phyloP scores from a whole-genome alignment of 1,139 yeast species.

The Saccharomyces pastorianus region DNA sequence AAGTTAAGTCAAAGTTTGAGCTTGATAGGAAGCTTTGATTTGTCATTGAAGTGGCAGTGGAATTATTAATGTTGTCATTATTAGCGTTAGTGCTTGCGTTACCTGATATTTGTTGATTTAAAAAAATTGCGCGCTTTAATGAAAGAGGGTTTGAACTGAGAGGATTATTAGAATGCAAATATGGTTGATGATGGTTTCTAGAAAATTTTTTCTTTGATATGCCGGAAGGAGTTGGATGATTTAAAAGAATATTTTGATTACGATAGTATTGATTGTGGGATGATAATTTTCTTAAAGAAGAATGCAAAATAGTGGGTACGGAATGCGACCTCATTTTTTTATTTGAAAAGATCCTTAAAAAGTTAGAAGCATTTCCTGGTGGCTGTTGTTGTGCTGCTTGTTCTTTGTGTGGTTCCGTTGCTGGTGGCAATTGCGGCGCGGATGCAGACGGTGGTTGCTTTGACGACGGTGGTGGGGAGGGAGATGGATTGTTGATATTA shows the following conservation, averaged over 20 bases:
- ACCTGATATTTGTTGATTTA: constrained; percentile 1
- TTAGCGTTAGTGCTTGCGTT: neutral
- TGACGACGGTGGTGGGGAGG: neutral
- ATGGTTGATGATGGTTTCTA: neutral
- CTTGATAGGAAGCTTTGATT: neutral
- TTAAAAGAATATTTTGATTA: neutral
- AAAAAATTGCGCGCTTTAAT: neutral
- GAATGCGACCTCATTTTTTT: constrained; percentile 24
- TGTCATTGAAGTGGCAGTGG: neutral
- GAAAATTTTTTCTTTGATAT: neutral
- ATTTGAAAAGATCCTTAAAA: neutral
- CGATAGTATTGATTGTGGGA: constrained; percentile 3
- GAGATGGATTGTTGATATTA: neutral
- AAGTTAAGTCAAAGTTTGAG: constrained; percentile 7
- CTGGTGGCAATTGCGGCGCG: neutral
- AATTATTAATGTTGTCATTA: constrained; percentile 1
- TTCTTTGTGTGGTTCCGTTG: neutral
- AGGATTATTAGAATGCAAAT: neutral
- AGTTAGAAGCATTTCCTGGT: neutral
- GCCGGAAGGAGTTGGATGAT: neutral
- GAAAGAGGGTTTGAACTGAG: neutral
- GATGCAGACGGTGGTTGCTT: neutral
- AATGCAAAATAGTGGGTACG: constrained; percentile 30
- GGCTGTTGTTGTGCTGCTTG: neutral
- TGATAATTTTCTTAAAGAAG: constrained; percentile 20